phyloP scores from a whole-genome alignment of 768 basidiomycete genomes.

The Tylopilus sp. region DNA sequence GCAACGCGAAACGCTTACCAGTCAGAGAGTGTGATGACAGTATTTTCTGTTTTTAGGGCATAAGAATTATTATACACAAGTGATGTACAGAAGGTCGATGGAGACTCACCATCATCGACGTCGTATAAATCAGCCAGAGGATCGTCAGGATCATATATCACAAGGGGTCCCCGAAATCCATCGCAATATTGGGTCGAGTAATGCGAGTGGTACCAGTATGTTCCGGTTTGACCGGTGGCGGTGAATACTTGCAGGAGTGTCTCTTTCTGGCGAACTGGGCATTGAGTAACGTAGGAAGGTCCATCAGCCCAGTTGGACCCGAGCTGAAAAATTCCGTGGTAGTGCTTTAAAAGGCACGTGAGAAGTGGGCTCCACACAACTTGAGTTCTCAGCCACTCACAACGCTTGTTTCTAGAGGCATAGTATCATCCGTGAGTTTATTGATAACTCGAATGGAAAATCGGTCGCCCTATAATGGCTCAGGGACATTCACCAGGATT shows the following conservation, averaged over 20 bases:
- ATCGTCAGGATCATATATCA: not conserved
- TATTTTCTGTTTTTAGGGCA: constrained; percentile 25
- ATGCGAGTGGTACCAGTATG: constrained; percentile 39
- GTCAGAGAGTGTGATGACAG: constrained; percentile 26
- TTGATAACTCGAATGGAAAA: not conserved
- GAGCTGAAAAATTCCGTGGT: not conserved
- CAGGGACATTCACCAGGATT: not conserved
- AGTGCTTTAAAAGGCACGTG: not conserved
- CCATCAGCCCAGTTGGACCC: not conserved
- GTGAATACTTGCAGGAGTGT: constrained; percentile 37
- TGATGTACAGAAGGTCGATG: not conserved
- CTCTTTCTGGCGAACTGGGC: constrained; percentile 4
- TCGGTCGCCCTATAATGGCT: not conserved
- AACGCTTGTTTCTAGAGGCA: constrained; percentile 44
- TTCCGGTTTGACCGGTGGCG: constrained; percentile 24
- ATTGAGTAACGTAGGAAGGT: not conserved
- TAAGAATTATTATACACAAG: not conserved
- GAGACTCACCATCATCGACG: constrained; percentile 36
- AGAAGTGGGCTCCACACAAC: constrained; percentile 13
- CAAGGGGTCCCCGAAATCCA: not conserved
- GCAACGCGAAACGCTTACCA: not conserved
- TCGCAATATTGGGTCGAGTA: not conserved
- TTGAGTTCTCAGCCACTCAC: constrained; percentile 13
- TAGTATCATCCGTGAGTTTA: constrained; percentile 34
- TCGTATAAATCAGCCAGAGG: constrained; percentile 32